Evolutionary conservation across 2,329 filamentous ascomycete species (phyloP).

Genomic region (Colletotrichum sublineola): DNA sequence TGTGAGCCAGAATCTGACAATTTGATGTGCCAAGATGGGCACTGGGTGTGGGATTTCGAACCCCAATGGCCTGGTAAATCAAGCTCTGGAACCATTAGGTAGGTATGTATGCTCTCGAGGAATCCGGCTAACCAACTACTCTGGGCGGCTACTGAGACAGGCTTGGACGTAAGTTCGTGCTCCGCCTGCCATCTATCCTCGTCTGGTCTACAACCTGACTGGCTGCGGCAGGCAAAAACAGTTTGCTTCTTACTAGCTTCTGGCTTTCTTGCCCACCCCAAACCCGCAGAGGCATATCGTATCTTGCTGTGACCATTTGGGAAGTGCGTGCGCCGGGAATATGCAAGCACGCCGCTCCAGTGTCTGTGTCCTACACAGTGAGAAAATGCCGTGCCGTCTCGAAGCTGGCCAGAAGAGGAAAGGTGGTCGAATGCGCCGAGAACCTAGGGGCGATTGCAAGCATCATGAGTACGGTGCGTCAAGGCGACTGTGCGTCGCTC

Average conservation of each 20-base stretch:
- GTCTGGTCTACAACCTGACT: not conserved
- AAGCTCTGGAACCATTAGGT: not conserved
- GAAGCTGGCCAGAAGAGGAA: conserved; percentile 26
- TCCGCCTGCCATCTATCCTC: conserved; percentile 4
- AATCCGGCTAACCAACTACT: not conserved
- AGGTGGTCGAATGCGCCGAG: conserved; percentile 25
- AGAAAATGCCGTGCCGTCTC: not conserved
- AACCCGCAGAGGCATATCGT: not conserved
- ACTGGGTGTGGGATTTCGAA: not conserved
- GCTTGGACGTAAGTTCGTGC: conserved; percentile 8
- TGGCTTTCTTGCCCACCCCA: not conserved
- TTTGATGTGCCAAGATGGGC: not conserved
- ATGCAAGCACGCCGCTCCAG: not conserved
- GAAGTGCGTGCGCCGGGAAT: not conserved
- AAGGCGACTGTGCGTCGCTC: conserved; percentile 23
- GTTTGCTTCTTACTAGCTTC: not conserved
- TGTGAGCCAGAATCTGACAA: not conserved
- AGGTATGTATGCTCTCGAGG: not conserved
- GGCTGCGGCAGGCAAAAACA: not conserved
- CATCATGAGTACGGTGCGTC: conserved; percentile 17
- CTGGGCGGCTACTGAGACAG: not conserved
- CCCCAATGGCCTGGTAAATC: not conserved
- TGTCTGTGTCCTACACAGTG: conserved; percentile 6
- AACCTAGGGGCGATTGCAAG: conserved; percentile 12
- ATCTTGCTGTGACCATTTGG: conserved; percentile 3